Evolutionary conservation across 129 eudicot genomes (phyloP).

Genomic region (Centella asiatica): DNA sequence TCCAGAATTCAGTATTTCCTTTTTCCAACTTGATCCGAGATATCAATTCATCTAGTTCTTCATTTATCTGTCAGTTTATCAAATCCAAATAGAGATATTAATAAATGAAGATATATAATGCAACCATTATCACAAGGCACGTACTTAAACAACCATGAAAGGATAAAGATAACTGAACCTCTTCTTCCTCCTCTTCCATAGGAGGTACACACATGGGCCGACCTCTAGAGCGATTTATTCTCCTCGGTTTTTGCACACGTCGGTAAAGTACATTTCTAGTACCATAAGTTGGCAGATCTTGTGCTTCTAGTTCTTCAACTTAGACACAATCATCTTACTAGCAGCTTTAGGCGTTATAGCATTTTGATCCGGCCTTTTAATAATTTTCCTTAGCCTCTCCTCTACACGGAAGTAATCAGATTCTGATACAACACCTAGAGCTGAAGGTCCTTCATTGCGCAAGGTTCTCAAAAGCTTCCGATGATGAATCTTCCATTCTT

Average conservation of each 20-base stretch:
- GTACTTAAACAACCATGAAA: not conserved
- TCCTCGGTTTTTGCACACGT: conserved; percentile 95
- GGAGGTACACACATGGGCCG: conserved; percentile 97
- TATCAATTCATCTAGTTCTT: conserved; percentile 73
- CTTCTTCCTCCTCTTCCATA: conserved; percentile 94
- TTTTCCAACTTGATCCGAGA: conserved; percentile 74
- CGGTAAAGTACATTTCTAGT: conserved; percentile 87
- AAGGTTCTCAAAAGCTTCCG: conserved; percentile 68
- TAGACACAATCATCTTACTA: conserved; percentile 88
- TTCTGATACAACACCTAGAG: conserved; percentile 66
- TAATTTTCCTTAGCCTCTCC: conserved; percentile 72
- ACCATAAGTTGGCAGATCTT: conserved; percentile 90
- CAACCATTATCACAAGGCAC: not conserved
- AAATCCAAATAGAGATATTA: not conserved
- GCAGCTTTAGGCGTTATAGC: conserved; percentile 93
- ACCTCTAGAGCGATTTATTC: conserved; percentile 90
- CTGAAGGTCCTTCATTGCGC: conserved; percentile 70
- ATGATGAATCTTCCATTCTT: conserved; percentile 68
- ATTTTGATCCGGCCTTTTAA: conserved; percentile 73
- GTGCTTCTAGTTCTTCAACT: conserved; percentile 93
- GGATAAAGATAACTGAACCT: conserved; percentile 32
- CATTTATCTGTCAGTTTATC: conserved; percentile 51
- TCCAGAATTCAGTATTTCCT: conserved; percentile 97
- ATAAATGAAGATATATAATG: not conserved
- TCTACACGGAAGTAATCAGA: conserved; percentile 66